phyloP scores from a whole-genome alignment of 306 rosid genomes.

The Quercus bicolor region DNA sequence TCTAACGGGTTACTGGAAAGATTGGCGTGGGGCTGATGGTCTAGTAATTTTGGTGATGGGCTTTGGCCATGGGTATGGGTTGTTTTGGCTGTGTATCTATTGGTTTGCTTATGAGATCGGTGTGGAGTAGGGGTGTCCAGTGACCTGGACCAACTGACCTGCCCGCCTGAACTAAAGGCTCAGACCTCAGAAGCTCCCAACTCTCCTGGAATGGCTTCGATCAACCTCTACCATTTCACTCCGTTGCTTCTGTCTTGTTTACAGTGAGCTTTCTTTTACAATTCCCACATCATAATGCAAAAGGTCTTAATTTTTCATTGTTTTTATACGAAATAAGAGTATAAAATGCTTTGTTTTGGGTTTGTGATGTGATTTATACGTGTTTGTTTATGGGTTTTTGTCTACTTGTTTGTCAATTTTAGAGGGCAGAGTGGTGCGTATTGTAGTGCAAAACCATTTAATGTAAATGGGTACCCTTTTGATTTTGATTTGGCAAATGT shows the following conservation, averaged over 20 bases:
- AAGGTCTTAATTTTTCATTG: not conserved
- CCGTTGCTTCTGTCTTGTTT: slow-evolving; percentile 7
- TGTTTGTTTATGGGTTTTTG: too few relatives aligned
- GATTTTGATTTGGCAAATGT: slow-evolving; percentile 13
- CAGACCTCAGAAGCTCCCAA: not conserved
- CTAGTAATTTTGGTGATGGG: too few relatives aligned
- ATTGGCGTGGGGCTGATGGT: too few relatives aligned
- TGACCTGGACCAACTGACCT: too few relatives aligned
- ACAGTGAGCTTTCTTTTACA: slow-evolving; percentile 20
- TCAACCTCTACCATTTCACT: slow-evolving; percentile 14
- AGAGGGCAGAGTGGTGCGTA: slow-evolving; percentile 3
- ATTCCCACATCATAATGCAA: not conserved
- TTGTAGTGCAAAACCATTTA: not conserved
- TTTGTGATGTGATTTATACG: not conserved
- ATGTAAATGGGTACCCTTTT: slow-evolving; percentile 2
- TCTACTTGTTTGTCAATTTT: too few relatives aligned
- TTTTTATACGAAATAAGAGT: not conserved
- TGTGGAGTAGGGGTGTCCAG: too few relatives aligned
- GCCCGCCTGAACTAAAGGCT: not conserved
- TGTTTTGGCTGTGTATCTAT: too few relatives aligned
- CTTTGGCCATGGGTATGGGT: too few relatives aligned
- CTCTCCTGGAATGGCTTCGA: slow-evolving; percentile 19
- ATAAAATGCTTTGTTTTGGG: not conserved
- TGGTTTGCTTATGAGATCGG: too few relatives aligned
- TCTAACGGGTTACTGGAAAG: too few relatives aligned